Evolutionary conservation across 2,329 filamentous ascomycete species (phyloP), one percentile per base, ranked within the genome.

Genomic region (Stagonosporopsis tanaceti): DNA sequence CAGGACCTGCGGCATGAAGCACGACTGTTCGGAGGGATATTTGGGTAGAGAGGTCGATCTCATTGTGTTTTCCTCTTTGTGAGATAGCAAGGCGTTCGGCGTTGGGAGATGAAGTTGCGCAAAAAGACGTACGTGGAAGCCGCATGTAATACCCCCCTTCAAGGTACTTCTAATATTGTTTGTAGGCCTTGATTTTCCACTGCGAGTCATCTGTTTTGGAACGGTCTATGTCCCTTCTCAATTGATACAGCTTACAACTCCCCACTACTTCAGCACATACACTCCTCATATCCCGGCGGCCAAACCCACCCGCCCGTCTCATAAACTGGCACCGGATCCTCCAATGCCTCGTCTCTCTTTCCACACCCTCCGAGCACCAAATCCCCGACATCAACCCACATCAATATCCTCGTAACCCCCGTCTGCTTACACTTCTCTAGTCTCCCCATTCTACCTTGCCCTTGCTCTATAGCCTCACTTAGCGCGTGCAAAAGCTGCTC

Each of bases 331-430:
- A 53, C 50, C 14, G 50, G 50, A 22, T 46, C 50, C 22, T 34
- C 50, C 5, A 15, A 34, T 20, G 34, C 34, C 12, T 7, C 41
- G 6, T 47, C 35, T 15, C 22, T 35, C 20, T 48, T 47, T 28
- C 22, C 44, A 25, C 44, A 47, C 12, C 47, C 50, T 3, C 44
- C 25, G 15, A 45, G 14, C 4, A 58, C 51, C 35, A 51, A 52
- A 46, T 64, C 60, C 1, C 51, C 48, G 27, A 64, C 62, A 35
- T 65, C 62, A 40, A 63, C 58, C 56, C 57, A 63, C 45, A 66
- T 42, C 8, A 47, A 28, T 34, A 66, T 57, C 25, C 41, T 59
- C 15, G 47, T 57, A 0, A 56, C 25, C 1, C 56, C 60, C 7
- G 55, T 63, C 34, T 22, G 12, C 0, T 7, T 4, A 27, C 52